Percentiles rank a stretch among this genome's conserved stretches.
These are phyloP conservation scores for Diplodia seriata DNA, from an alignment of 2,329 filamentous ascomycete genomes.

Conservation along the genomic window DNA sequence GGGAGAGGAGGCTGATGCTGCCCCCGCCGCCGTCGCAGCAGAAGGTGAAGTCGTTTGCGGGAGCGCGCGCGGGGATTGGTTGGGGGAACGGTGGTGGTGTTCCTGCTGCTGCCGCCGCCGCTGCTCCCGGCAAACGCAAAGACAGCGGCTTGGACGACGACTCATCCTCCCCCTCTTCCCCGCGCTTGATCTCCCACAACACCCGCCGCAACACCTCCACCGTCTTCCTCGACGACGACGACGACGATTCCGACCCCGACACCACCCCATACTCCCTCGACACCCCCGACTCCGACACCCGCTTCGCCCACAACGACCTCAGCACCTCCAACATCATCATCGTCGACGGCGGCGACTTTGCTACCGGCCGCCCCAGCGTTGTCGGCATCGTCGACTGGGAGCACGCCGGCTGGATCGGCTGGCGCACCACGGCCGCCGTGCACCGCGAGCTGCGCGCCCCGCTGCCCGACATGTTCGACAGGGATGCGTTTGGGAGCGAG, in stretches of 20 bases:
- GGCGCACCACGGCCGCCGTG: slow-evolving; percentile 32
- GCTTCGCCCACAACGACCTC: slow-evolving; percentile 36
- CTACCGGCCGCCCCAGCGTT: slow-evolving; percentile 11
- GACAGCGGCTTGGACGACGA: neutral
- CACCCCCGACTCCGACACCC: slow-evolving; percentile 18
- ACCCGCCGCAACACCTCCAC: too few relatives aligned
- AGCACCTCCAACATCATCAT: slow-evolving; percentile 35
- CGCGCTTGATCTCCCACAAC: neutral
- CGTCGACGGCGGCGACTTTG: slow-evolving; percentile 4
- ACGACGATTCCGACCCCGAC: neutral
- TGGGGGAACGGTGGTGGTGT: neutral
- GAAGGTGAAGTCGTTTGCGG: neutral
- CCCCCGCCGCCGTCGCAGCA: neutral
- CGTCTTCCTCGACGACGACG: neutral
- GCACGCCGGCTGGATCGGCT: slow-evolving; percentile 35
- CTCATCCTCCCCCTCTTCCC: neutral
- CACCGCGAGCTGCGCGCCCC: slow-evolving; percentile 32
- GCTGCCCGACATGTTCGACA: slow-evolving; percentile 13
- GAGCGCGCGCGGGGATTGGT: slow-evolving; percentile 1
- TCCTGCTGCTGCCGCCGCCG: neutral
- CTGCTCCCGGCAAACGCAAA: neutral
- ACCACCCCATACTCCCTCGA: neutral
- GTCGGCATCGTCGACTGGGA: slow-evolving; percentile 36
- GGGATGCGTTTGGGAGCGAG: slow-evolving; percentile 1
- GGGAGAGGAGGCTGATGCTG: slow-evolving; percentile 19